Percentiles rank a stretch among this genome's conserved stretches.
Evolutionary conservation across 2,329 filamentous ascomycete species (phyloP).

Genomic region (Meredithiella fracta): DNA sequence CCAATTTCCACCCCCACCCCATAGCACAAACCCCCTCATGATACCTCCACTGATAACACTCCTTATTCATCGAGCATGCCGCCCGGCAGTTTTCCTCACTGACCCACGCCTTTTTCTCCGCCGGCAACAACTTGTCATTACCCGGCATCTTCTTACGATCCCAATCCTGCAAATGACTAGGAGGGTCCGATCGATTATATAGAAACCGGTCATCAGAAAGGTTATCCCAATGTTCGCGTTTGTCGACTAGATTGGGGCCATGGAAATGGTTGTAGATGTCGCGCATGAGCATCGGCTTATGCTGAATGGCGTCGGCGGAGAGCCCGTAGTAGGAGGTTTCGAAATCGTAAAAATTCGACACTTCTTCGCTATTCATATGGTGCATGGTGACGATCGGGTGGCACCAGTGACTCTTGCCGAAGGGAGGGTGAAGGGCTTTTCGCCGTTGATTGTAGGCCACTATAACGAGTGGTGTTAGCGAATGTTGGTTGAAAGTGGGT

Average conservation of each 20-base stretch:
- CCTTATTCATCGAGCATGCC: slow-evolving; percentile 25
- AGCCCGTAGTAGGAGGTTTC: slow-evolving; percentile 26
- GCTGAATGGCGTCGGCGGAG: slow-evolving; percentile 11
- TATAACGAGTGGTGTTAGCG: slow-evolving; percentile 16
- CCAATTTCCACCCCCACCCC: slow-evolving; percentile 23
- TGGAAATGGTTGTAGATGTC: slow-evolving; percentile 34
- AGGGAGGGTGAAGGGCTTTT: slow-evolving; percentile 37
- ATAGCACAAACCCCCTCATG: slow-evolving; percentile 25
- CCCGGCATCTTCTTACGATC: slow-evolving; percentile 19
- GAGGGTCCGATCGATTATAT: slow-evolving; percentile 21
- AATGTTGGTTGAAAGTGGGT: no score
- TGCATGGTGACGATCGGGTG: slow-evolving; percentile 41
- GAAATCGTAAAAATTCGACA: slow-evolving; percentile 34
- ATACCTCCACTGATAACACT: slow-evolving; percentile 29
- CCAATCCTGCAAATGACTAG: slow-evolving; percentile 20
- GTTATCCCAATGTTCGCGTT: slow-evolving; percentile 37
- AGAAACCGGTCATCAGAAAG: slow-evolving; percentile 29
- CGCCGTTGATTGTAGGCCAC: slow-evolving; percentile 39
- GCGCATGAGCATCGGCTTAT: slow-evolving; percentile 25
- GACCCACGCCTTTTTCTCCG: slow-evolving; percentile 27
- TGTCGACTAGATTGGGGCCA: slow-evolving; percentile 23
- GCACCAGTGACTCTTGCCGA: slow-evolving; percentile 34
- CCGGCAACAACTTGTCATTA: slow-evolving; percentile 20
- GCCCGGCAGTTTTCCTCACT: slow-evolving; percentile 27
- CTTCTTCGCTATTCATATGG: slow-evolving; percentile 34